A percentile compares a stretch with the other conserved stretches of the same genome.
Conservation (phyloP, 495 filamentous ascomycete species). For the Neurospora sp. region DNA sequence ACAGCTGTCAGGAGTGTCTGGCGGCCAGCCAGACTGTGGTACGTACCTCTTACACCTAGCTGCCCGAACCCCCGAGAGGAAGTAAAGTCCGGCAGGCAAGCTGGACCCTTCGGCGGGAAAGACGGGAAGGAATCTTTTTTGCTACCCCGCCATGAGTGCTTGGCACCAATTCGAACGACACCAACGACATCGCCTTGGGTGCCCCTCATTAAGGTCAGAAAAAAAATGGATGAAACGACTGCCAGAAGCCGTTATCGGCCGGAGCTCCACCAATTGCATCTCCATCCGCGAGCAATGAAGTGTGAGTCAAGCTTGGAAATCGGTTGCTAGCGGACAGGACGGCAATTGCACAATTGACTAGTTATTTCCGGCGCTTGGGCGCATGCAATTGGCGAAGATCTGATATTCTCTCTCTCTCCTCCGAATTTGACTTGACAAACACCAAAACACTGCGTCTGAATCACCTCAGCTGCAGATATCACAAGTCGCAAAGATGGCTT, state of each 20-base stretch:
- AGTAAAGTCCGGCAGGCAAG: background rate
- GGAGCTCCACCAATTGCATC: background rate
- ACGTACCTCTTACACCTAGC: background rate
- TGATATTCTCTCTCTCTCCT: background rate
- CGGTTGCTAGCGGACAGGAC: background rate
- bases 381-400: background rate
- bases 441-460: constrained; percentile 6
- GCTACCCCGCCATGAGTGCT: background rate
- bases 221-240: background rate
- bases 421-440: background rate
- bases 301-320: background rate
- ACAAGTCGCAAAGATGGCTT: constrained; percentile 15
- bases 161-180: background rate
- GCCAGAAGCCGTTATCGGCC: background rate
- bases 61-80: background rate
- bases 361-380: background rate
- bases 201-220: background rate
- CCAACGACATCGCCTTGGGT: background rate
- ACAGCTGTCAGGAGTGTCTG: background rate
- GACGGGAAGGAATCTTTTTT: background rate
- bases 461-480: constrained; percentile 3
- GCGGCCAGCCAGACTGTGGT: background rate
- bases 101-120: background rate
- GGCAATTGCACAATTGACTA: background rate
- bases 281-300: background rate